These are phyloP conservation scores for Barnettozyma californica DNA, from an alignment of 805 yeast genomes.

Conservation along the genomic window DNA sequence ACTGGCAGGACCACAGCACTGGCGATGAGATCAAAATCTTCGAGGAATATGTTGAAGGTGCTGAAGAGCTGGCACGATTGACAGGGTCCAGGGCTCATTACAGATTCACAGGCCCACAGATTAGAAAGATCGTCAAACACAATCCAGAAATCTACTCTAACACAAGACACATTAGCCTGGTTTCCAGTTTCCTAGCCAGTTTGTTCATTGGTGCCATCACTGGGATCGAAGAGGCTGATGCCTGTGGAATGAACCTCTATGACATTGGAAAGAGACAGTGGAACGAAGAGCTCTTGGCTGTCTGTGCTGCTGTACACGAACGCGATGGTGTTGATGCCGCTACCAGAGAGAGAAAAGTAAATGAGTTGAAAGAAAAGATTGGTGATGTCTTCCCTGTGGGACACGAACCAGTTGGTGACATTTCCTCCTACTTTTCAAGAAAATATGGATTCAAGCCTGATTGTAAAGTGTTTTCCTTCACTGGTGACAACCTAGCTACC, in stretches of 20 bases:
- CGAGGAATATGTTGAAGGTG: conserved; percentile 59
- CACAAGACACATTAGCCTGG: conserved; percentile 63
- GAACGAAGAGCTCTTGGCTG: conserved; percentile 49
- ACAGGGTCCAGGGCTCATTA: conserved; percentile 89
- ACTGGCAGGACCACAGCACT: conserved; percentile 95
- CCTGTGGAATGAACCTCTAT: conserved; percentile 89
- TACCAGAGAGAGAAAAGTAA: conserved; percentile 8
- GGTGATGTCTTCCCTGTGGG: conserved; percentile 49
- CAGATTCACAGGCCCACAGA: conserved; percentile 90
- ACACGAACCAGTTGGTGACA: conserved; percentile 41
- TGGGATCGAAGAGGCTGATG: conserved; percentile 76
- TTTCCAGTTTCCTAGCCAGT: conserved; percentile 73
- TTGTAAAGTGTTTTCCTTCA: conserved; percentile 68
- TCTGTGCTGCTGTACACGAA: conserved; percentile 29
- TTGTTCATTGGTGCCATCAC: conserved; percentile 61
- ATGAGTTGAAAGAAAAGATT: conserved; percentile 43
- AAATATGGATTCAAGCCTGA: conserved; percentile 56
- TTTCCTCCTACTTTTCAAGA: conserved; percentile 54
- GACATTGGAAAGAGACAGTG: conserved; percentile 56
- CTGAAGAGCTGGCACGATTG: conserved; percentile 49
- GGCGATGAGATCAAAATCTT: conserved; percentile 58
- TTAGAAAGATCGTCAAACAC: conserved; percentile 57
- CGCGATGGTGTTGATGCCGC: conserved; percentile 20
- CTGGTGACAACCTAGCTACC: conserved; percentile 91
- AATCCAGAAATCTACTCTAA: conserved; percentile 46